These are phyloP conservation scores for Leccinum pellstonianum DNA, from an alignment of 768 basidiomycete genomes.

Conservation along the genomic window DNA sequence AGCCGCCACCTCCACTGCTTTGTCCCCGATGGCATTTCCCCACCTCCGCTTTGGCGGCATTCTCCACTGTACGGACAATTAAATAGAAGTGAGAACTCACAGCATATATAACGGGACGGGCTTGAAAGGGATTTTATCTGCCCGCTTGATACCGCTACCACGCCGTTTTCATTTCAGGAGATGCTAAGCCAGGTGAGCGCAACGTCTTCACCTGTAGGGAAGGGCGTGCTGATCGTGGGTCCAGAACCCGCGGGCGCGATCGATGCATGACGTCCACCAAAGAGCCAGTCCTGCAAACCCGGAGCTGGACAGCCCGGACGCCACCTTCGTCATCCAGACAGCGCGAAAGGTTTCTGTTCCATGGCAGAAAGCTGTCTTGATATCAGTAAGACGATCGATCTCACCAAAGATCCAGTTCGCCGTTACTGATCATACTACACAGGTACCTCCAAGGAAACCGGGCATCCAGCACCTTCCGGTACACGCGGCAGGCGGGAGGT, in stretches of 20 bases:
- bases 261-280: slow-evolving; percentile 15
- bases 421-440: slow-evolving; percentile 8
- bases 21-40: slow-evolving; percentile 17
- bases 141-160: slow-evolving; percentile 18
- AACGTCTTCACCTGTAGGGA: slow-evolving; percentile 18
- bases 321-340: slow-evolving; percentile 24
- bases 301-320: slow-evolving; percentile 9
- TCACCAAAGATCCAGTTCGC: not conserved
- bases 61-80: slow-evolving; percentile 4
- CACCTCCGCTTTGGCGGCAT: slow-evolving; percentile 23
- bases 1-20: slow-evolving; percentile 17
- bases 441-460: slow-evolving; percentile 28
- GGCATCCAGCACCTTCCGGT: slow-evolving; percentile 7
- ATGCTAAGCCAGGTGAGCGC: slow-evolving; percentile 22
- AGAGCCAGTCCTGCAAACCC: slow-evolving; percentile 3
- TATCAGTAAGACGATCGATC: slow-evolving; percentile 17
- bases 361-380: slow-evolving; percentile 21
- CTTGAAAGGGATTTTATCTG: slow-evolving; percentile 11
- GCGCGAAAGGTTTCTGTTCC: slow-evolving; percentile 21
- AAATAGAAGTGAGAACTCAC: slow-evolving; percentile 6
- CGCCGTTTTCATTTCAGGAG: slow-evolving; percentile 25
- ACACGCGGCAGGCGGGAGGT: slow-evolving; percentile 22
- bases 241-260: slow-evolving; percentile 18
- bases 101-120: slow-evolving; percentile 17
- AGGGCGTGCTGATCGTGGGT: slow-evolving; percentile 26